Base-by-base conservation (phyloP, 2,329 filamentous ascomycete genomes). In the Talaromyces sp. region DNA sequence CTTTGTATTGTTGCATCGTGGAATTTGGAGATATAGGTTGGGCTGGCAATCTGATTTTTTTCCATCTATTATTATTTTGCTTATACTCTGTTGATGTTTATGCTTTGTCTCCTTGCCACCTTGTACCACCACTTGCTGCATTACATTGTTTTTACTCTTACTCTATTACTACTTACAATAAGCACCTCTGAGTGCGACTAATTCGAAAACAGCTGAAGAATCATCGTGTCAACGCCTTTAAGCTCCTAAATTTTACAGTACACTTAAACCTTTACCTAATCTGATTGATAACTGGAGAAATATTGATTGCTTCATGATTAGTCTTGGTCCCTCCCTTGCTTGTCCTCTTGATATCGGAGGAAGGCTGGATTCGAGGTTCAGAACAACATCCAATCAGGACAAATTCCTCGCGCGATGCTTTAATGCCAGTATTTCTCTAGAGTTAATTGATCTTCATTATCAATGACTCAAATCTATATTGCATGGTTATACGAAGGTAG, bases 11-110 rank as follows among this genome's bases (percentile, higher is more conserved):
- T 66, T 62, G 64, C 64, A 63, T 63, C 31, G 35, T 66, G 64
- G 58, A 65, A 50, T 39, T 64, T 54, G 37, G 63, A 59, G 65
- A 65, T 61, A 60, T 48, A 61, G 62, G 65, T 61, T 65, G 59
- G 65, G 65, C 13, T 47, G 62, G 65, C 48, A 61, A 48, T 57
- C 50, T 66, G 61, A 60, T 50, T 43, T 66, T 66, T 52, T 48
- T 59, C 24, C 31, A 59, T 59, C 47, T 58, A 22, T 35, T 58
- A 22, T 27, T 57, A 48, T 59, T 24, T 52, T 64, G 47, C 43
- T 50, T 19, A 58, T 47, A 22, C 48, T 22, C 16, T 39, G 35
- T 45, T 16, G 24, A 58, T 58, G 35, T 10, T 31, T 31, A 5
- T 59, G 39, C 5, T 45, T 59, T 27, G 37, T 59, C 22, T 22